Base-by-base conservation (phyloP, 768 basidiomycete species). In the Lyophyllum atratum region DNA sequence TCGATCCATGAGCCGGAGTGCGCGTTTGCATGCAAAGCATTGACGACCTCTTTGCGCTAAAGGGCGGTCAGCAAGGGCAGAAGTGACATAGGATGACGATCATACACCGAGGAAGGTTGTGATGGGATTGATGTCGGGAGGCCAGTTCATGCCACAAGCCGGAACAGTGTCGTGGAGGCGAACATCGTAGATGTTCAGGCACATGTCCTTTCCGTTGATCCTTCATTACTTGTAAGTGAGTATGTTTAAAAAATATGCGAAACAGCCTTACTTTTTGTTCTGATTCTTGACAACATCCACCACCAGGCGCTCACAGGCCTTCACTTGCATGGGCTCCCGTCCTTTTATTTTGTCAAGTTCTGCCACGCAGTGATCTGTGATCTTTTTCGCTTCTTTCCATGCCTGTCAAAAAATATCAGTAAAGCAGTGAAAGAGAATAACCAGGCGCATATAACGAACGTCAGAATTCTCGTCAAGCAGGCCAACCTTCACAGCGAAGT, bases 111-210 rank as follows among this genome's bases (percentile, higher is more conserved):
- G 83, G 68, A 95, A 96, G 1, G 76, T 72, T 17, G 86, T 89
- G 9, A 98, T 76, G 46, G 85, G 82, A 3, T 79, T 71, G 47
- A 98, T 85, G 65, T 95, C 93, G 31, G 88, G 87, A 7, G 95
- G 96, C 96, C 95, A 99, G 73, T 95, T 96, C 93, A 96, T 92
- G 2, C 96, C 97, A 70, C 97, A 99, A 0, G 85, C 89, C 17
- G 97, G 97, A 33, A 69, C 75, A 12, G 81, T 81, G 68, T 99
- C 97, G 53, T 91, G 86, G n/a, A 90, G 75, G 24, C 97, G 90
- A 14, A 98, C 84, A 67, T 99, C 97, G 64, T 99, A 99, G 37
- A 98, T 85, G 69, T 99, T 99, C 59, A 95, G 76, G 68, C 97
- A 99, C 74, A 86, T 87, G 25, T 80, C 73, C 60, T 79, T 75